Conservation (phyloP, 108 stramenopile species). For the Mediolabrus comicus region DNA sequence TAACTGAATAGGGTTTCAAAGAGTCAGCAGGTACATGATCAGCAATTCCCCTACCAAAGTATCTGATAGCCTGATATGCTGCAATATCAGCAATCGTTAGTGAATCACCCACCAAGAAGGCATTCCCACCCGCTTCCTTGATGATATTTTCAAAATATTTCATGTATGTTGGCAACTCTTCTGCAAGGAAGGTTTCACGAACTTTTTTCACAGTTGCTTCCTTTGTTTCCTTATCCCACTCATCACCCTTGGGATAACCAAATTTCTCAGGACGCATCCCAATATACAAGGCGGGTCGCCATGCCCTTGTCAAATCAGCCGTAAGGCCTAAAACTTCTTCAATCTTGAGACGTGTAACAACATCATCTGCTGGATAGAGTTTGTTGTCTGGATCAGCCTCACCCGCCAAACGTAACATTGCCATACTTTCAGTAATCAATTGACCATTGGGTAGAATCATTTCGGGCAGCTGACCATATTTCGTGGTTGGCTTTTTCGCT, state of each 20-base stretch:
- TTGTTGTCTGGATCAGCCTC: slow-evolving; percentile 30
- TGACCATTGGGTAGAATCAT: slow-evolving; percentile 59
- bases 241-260: slow-evolving; percentile 54
- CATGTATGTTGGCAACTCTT: slow-evolving; percentile 56
- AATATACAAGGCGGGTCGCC: slow-evolving; percentile 46
- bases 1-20: slow-evolving; percentile 43
- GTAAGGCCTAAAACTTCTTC: slow-evolving; percentile 65
- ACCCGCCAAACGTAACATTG: slow-evolving; percentile 63
- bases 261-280: slow-evolving; percentile 53
- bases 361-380: slow-evolving; percentile 53
- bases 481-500: slow-evolving; percentile 59
- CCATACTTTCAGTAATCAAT: slow-evolving; percentile 49
- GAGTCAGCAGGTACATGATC: slow-evolving; percentile 63
- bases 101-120: slow-evolving; percentile 31
- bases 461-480: slow-evolving; percentile 64
- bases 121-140: slow-evolving; percentile 37
- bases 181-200: slow-evolving; percentile 44
- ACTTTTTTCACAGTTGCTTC: slow-evolving; percentile 48
- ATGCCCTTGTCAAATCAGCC: slow-evolving; percentile 56
- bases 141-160: slow-evolving; percentile 37
- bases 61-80: slow-evolving; percentile 33
- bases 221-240: slow-evolving; percentile 54
- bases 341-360: slow-evolving; percentile 37
- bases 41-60: slow-evolving; percentile 53
- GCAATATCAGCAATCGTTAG: slow-evolving; percentile 76